phyloP scores from a whole-genome alignment of 257 asterid species.

The Nicotiana paniculata region DNA sequence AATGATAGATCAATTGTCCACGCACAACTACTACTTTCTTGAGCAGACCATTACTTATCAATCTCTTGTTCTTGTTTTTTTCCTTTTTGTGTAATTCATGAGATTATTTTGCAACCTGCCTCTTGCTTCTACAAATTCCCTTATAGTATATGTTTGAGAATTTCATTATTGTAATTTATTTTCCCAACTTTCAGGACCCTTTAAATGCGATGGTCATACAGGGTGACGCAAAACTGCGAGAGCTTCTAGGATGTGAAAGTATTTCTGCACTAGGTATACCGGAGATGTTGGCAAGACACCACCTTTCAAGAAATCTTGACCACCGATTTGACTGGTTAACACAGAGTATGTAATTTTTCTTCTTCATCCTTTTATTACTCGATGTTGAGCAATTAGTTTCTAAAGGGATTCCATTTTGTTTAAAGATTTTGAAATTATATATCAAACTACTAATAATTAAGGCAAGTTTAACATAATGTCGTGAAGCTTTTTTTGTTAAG shows the following conservation, averaged over 20 bases:
- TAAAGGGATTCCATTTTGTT: background rate
- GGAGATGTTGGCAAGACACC: slow-evolving; percentile 49
- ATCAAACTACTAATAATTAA: background rate
- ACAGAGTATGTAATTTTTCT: background rate
- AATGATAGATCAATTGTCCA: background rate
- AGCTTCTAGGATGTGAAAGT: slow-evolving; percentile 62
- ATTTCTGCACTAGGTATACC: slow-evolving; percentile 56
- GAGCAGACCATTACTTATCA: background rate
- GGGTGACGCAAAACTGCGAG: slow-evolving; percentile 59
- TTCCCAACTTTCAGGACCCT: slow-evolving; percentile 47
- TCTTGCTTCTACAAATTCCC: background rate
- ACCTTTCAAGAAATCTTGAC: slow-evolving; percentile 45
- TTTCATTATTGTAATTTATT: background rate
- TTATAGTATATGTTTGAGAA: background rate
- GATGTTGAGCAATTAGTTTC: background rate
- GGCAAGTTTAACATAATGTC: background rate
- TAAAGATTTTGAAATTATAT: background rate
- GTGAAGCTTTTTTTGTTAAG: background rate
- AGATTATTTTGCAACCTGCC: background rate
- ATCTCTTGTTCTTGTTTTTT: background rate
- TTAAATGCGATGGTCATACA: slow-evolving; percentile 35
- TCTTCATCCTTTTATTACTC: background rate
- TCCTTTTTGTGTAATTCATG: background rate
- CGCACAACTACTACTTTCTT: background rate
- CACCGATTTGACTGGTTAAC: slow-evolving; percentile 30